phyloP scores from a whole-genome alignment of 129 eudicot species.

The Flaveria brownii region DNA sequence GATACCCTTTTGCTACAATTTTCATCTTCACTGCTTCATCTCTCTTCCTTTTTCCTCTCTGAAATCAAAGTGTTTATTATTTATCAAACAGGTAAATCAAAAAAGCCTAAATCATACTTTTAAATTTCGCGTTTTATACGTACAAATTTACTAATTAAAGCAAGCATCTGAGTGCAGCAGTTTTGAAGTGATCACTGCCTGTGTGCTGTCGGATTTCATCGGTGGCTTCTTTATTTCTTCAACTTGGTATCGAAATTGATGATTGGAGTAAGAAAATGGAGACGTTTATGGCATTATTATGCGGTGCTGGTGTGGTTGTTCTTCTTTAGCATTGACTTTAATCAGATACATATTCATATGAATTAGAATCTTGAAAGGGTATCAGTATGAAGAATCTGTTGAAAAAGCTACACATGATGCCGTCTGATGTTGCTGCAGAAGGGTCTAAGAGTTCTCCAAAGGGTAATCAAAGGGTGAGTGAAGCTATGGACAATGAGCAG shows the following conservation, averaged over 20 bases:
- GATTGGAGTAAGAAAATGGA: constrained; percentile 67
- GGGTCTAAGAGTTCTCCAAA: constrained; percentile 56
- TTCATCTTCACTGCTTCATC: constrained; percentile 20
- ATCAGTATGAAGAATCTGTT: constrained; percentile 72
- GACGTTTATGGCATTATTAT: constrained; percentile 45
- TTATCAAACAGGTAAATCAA: too few species aligned
- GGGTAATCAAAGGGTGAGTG: constrained; percentile 39
- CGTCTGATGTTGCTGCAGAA: constrained; percentile 50
- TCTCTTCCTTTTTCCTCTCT: constrained; percentile 23
- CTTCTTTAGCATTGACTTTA: constrained; percentile 33
- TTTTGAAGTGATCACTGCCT: neutral
- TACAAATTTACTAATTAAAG: constrained; percentile 18
- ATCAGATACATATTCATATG: constrained; percentile 13
- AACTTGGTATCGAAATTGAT: constrained; percentile 25
- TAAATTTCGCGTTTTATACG: neutral
- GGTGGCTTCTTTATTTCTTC: constrained; percentile 5
- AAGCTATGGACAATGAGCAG: constrained; percentile 41
- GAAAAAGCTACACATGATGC: constrained; percentile 74
- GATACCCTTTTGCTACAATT: constrained; percentile 22
- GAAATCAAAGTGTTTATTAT: neutral
- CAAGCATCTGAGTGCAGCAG: constrained; percentile 38
- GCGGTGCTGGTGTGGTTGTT: too few species aligned
- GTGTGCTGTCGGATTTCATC: constrained; percentile 31
- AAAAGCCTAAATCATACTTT: neutral
- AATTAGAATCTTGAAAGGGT: neutral